Evolutionary conservation across 768 basidiomycete species (phyloP).

Genomic region (Lepiota venenata): DNA sequence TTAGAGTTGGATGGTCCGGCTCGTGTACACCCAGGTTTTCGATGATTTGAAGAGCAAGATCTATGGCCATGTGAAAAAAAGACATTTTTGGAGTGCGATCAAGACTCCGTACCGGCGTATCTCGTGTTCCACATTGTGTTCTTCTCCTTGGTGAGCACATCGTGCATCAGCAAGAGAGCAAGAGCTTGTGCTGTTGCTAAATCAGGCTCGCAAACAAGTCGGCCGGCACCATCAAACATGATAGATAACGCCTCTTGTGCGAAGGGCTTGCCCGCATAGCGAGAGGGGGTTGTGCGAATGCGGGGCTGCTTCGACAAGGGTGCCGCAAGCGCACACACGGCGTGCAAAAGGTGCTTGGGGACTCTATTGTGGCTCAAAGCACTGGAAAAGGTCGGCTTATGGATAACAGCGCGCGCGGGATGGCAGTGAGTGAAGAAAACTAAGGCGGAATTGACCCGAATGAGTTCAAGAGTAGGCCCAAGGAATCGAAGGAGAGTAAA

Average conservation of each 20-base stretch:
- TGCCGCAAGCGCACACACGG: constrained; percentile 76
- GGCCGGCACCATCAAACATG: constrained; percentile 71
- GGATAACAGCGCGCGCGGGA: constrained; percentile 71
- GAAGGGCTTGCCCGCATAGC: constrained; percentile 52
- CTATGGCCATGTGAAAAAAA: constrained; percentile 32
- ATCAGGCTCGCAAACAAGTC: constrained; percentile 58
- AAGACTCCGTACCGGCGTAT: constrained; percentile 44
- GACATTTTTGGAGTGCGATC: constrained; percentile 10
- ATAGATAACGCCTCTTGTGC: constrained; percentile 60
- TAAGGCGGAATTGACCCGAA: constrained; percentile 24
- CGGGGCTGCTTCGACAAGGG: constrained; percentile 68
- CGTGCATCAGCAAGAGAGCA: constrained; percentile 68
- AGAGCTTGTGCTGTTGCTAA: constrained; percentile 75
- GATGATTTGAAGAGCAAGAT: constrained; percentile 64
- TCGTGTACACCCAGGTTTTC: constrained; percentile 63
- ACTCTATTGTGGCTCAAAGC: constrained; percentile 64
- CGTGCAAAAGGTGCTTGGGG: constrained; percentile 67
- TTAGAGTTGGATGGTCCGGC: constrained; percentile 57
- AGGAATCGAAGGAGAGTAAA: constrained; percentile 11
- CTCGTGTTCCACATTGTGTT: constrained; percentile 34
- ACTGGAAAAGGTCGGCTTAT: constrained; percentile 73
- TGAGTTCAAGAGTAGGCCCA: constrained; percentile 13
- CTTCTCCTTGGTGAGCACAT: constrained; percentile 44
- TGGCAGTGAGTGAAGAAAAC: constrained; percentile 85
- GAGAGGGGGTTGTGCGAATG: constrained; percentile 50